Base-by-base conservation (phyloP, 768 basidiomycete genomes). In the Russula emetica region DNA sequence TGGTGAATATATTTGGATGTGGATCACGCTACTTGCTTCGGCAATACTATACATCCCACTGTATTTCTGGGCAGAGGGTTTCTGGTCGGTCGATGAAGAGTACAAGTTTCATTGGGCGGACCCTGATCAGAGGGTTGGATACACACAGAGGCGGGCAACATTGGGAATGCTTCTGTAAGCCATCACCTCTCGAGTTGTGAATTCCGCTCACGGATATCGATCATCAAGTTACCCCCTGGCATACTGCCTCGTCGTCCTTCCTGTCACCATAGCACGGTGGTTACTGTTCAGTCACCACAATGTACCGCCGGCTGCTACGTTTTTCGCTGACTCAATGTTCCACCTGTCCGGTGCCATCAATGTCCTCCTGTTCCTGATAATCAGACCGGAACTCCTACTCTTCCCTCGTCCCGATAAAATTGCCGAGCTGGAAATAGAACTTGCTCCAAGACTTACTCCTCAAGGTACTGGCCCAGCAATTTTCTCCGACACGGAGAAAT, bases 281-380 rank as follows among this genome's bases (percentile, higher is more conserved):
- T 6, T 20, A 22, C 32, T 0, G 9, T 26, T 26, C 22, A 24
- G 5, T 20, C 34, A 40, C 24, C 60, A 58, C 10, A 7, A 49
- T 1, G 66, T 75, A 40, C 64, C 74, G 2, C 69, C 75, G 6
- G 72, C 73, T 11, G 74, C 74, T 30, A 76, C 71, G 13, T 73
- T 79, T 51, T 68, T 70, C 28, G 74, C 71, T 30, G 63, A 70
- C 20, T 60, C 71, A 6, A 54, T 77, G n/a, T 79, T 74, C 61
- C 69, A 71, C 8, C 75, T 79, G 59, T 78, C 76, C 49, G 79
- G 80, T 18, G 67, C 72, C 45, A 64, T 74, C 55, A 81, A 80
- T 56, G 78, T 79, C 18, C 38, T 76, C 24, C 73, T 81, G 7
- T 68, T 79, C 34, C 68, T 78, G 26, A 60, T 67, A n/a, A 75